Evolutionary conservation across 2,329 filamentous ascomycete species (phyloP).

Genomic region (Hortaea werneckii): DNA sequence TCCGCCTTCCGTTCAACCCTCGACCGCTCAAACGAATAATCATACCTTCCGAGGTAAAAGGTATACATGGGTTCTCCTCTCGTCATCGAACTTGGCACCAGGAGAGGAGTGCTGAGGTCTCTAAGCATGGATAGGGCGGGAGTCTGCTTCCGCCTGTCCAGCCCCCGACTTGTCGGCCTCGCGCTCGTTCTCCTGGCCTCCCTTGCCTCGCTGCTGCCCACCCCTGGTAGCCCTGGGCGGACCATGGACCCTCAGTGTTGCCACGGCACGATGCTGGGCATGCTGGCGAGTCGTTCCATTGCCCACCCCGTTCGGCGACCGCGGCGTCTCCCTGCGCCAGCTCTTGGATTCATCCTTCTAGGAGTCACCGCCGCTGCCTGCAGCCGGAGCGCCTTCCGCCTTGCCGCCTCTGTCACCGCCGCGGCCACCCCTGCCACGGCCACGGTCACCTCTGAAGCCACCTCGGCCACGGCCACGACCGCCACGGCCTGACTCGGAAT

Average conservation of each 20-base stretch:
- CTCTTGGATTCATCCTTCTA: conserved; percentile 9
- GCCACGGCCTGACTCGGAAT: conserved; percentile 59
- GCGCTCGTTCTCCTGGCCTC: too few relatives aligned
- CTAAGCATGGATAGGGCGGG: too few relatives aligned
- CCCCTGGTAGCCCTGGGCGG: background rate
- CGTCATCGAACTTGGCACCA: too few relatives aligned
- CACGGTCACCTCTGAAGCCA: conserved; percentile 44
- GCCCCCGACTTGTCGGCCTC: too few relatives aligned
- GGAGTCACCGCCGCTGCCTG: conserved; percentile 19
- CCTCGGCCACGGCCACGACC: conserved; percentile 35
- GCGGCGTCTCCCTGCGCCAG: background rate
- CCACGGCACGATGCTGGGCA: background rate
- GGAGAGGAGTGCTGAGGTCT: too few relatives aligned
- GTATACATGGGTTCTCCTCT: too few relatives aligned
- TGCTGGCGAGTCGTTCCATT: background rate
- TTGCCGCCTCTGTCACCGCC: conserved; percentile 23
- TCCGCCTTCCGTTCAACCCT: too few relatives aligned
- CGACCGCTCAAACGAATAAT: too few relatives aligned
- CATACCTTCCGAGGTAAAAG: too few relatives aligned
- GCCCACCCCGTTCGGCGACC: too few relatives aligned
- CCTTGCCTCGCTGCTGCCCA: background rate
- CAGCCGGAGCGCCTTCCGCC: conserved; percentile 14
- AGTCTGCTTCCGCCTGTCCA: too few relatives aligned
- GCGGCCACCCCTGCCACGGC: conserved; percentile 35
- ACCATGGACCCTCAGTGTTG: background rate